Evolutionary conservation across 176 grass and related monocot species (phyloP).

Genomic region (Rhynchospora breviuscula): DNA sequence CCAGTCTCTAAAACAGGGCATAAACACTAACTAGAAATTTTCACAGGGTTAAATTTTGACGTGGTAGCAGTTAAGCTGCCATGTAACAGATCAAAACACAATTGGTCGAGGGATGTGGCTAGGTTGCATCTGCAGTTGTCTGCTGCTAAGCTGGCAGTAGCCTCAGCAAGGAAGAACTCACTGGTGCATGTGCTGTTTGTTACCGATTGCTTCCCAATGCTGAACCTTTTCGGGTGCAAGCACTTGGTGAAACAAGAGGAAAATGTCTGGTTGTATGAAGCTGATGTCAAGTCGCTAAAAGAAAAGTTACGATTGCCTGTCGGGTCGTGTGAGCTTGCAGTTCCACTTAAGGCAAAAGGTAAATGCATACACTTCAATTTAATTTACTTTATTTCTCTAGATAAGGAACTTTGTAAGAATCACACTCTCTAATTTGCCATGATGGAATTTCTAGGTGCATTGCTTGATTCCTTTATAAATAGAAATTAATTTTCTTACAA

Average conservation of each 20-base stretch:
- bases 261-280: conserved; percentile 50
- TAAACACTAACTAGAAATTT: background rate
- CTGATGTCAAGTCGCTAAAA: conserved; percentile 26
- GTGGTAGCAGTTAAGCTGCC: conserved; percentile 68
- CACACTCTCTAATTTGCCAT: background rate
- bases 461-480: background rate
- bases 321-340: conserved; percentile 58
- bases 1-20: background rate
- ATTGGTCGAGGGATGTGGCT: conserved; percentile 62
- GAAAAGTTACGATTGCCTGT: conserved; percentile 40
- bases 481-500: background rate
- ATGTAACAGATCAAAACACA: conserved; percentile 9
- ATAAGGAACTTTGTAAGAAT: background rate
- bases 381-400: background rate
- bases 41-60: conserved; percentile 32
- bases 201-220: conserved; percentile 46
- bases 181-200: conserved; percentile 30
- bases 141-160: conserved; percentile 48
- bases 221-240: conserved; percentile 63
- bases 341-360: conserved; percentile 29
- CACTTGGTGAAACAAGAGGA: conserved; percentile 34
- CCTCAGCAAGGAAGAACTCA: background rate
- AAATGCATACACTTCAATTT: background rate
- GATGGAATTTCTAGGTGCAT: background rate
- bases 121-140: conserved; percentile 66